Evolutionary conservation across 2,329 filamentous ascomycete genomes (phyloP).

Genomic region (Onygenales sp.): DNA sequence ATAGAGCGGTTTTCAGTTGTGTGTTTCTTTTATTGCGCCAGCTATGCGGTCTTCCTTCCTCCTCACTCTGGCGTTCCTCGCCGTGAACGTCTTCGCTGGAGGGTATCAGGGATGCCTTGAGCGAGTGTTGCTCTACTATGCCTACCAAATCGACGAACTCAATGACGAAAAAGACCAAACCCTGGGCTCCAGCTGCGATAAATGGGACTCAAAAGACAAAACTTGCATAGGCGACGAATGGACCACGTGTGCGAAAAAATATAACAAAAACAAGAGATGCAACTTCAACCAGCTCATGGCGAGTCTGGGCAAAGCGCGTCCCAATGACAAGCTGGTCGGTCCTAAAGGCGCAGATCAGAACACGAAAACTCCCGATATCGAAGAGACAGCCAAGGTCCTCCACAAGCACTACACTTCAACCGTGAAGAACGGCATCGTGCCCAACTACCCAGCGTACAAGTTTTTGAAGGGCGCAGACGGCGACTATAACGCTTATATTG

Average conservation of each 20-base stretch:
- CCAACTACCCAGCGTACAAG: not conserved
- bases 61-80: too few species aligned
- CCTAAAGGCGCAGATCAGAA: not conserved
- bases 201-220: not conserved
- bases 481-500: not conserved
- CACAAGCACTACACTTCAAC: not conserved
- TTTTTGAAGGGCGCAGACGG: not conserved
- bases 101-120: too few species aligned
- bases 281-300: not conserved
- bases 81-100: too few species aligned
- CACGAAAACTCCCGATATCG: not conserved
- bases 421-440: not conserved
- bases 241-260: not conserved
- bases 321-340: not conserved
- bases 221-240: not conserved
- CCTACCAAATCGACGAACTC: too few species aligned
- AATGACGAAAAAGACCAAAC: too few species aligned
- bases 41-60: too few species aligned
- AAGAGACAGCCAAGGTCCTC: not conserved
- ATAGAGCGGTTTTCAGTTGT: too few species aligned
- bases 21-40: too few species aligned
- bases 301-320: not conserved
- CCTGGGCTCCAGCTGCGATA: not conserved
- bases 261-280: not conserved
- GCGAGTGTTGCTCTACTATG: too few species aligned